These are phyloP conservation scores for Eragrostis curvula DNA, from an alignment of 176 grass and related monocot species.

Conservation along the genomic window DNA sequence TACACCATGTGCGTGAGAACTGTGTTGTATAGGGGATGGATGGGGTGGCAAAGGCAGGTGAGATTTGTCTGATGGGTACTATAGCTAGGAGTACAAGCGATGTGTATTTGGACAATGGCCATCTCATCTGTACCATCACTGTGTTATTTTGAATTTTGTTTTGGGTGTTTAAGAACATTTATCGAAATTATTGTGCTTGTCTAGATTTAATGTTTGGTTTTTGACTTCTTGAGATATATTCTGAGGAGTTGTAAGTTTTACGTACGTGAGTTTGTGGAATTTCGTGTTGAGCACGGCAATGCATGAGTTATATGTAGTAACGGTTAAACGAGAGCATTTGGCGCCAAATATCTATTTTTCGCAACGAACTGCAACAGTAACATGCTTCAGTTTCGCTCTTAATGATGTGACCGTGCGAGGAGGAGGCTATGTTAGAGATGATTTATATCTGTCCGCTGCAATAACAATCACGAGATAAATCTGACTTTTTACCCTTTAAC, in stretches of 20 bases:
- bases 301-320: not conserved
- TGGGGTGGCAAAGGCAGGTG: constrained; percentile 24
- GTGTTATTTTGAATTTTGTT: no score
- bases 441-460: not conserved
- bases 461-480: not conserved
- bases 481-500: not conserved
- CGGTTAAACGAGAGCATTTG: not conserved
- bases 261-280: accelerated
- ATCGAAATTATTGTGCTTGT: no score
- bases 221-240: no score
- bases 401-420: not conserved
- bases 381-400: not conserved
- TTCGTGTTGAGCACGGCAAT: not conserved
- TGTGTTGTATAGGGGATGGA: not conserved
- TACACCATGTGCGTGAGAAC: constrained; percentile 35
- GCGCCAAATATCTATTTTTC: not conserved
- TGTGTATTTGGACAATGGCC: not conserved
- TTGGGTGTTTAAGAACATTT: no score
- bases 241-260: no score
- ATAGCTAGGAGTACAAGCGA: constrained; percentile 26
- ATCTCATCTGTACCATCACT: no score
- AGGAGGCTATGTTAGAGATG: not conserved
- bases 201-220: no score
- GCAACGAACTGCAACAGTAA: not conserved
- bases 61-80: not conserved